phyloP scores from a whole-genome alignment of 441 rosid genomes.

The Pelargonium australe region DNA sequence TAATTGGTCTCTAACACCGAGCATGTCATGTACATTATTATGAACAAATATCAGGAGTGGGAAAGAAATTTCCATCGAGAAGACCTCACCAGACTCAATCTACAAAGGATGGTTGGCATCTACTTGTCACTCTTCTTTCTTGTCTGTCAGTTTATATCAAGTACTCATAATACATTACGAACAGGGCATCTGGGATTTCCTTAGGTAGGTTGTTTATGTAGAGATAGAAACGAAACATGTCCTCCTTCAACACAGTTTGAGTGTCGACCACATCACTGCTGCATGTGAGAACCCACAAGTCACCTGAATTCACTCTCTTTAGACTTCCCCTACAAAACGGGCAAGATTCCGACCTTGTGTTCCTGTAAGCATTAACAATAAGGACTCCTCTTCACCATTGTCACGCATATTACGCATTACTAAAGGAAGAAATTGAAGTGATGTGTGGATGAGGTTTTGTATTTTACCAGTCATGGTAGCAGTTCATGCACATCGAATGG shows the following conservation, averaged over 20 bases:
- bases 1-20: no score
- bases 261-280: conserved; percentile 27
- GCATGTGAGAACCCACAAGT: conserved; percentile 35
- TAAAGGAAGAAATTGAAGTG: background rate
- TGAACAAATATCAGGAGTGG: no score
- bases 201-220: conserved; percentile 29
- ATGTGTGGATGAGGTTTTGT: no score
- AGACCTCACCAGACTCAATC: conserved; percentile 18
- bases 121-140: conserved; percentile 16
- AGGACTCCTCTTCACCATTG: background rate
- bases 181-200: conserved; percentile 29
- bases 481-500: conserved; percentile 37
- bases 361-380: conserved; percentile 20
- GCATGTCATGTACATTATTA: no score
- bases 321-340: conserved; percentile 36
- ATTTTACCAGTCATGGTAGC: conserved; percentile 36
- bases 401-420: no score
- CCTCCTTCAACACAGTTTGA: conserved; percentile 28
- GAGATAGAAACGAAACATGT: conserved; percentile 30
- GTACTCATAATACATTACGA: conserved; percentile 32
- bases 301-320: conserved; percentile 32
- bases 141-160: conserved; percentile 16
- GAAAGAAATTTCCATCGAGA: background rate
- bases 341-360: conserved; percentile 30
- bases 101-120: conserved; percentile 13